Evolutionary conservation across 2,329 filamentous ascomycete species (phyloP), one percentile per base, ranked within the genome.

Genomic region (Neodidymelliopsis sp.): DNA sequence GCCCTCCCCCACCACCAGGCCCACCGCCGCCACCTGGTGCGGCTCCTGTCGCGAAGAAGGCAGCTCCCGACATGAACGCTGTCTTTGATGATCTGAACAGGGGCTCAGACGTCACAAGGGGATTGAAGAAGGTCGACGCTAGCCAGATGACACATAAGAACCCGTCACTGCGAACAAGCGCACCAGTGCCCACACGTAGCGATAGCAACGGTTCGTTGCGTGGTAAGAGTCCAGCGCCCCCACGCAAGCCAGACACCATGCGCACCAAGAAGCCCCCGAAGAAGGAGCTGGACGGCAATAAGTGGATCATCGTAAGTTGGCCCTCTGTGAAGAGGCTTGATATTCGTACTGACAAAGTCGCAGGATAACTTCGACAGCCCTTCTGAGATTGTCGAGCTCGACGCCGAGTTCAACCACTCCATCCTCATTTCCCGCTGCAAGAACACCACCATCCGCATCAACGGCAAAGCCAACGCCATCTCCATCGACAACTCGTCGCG

Each of bases 141-240:
- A 94, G 89, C 43, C 82, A 97, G 74, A 97, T 97, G 93, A 99
- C 94, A 52, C 94, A 99, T 77, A 97, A 97, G 80, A 99, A 99
- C 75, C 94, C 94, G 11, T 84, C 86, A 8, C 80, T 99, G 49
- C 87, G 94, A 55, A 83, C 89, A 18, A 79, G 80, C 53, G 88
- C 89, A 10, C 82, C 84, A 2, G 90, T 93, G 3, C 81, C 89
- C 1, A 79, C 79, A 48, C 76, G 81, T 48, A 81, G 79, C 43
- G 76, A 79, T 16, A 81, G 79, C 51, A 78, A 79, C 29, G 60
- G 67, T 23, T 70, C 66, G 6, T 68, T 77, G 27, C 83, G 90
- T 37, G 85, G 83, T 47, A 96, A 94, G 81, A 95, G 90, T 57
- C 92, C 91, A 2, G 89, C 90, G 13, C 94, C 94, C 1, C 89